Evolutionary conservation across 2,329 filamentous ascomycete species (phyloP).

Genomic region (Scytalidium sp.): DNA sequence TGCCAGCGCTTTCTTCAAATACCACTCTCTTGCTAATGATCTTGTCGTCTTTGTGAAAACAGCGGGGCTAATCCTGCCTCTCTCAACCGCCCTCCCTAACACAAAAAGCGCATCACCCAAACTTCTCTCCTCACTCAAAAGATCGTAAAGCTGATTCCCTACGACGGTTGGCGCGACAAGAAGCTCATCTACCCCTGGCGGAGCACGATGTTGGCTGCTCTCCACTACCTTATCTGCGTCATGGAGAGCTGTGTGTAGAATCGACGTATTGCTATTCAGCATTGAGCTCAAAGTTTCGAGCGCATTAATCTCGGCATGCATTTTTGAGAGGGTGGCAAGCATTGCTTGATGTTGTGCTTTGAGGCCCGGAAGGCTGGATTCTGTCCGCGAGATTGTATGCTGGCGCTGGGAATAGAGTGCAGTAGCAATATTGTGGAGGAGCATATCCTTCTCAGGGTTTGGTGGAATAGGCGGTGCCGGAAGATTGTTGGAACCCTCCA

Average conservation of each 20-base stretch:
- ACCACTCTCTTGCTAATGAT: slow-evolving; percentile 74
- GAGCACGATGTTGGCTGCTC: slow-evolving; percentile 63
- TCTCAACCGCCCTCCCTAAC: slow-evolving; percentile 70
- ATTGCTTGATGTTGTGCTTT: slow-evolving; percentile 78
- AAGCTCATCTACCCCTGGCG: slow-evolving; percentile 83
- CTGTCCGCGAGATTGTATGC: slow-evolving; percentile 67
- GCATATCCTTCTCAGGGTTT: slow-evolving; percentile 91
- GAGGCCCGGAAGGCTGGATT: slow-evolving; percentile 70
- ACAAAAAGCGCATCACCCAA: slow-evolving; percentile 86
- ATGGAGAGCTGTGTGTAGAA: slow-evolving; percentile 72
- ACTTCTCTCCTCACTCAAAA: slow-evolving; percentile 85
- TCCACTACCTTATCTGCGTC: slow-evolving; percentile 78
- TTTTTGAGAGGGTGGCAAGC: slow-evolving; percentile 60
- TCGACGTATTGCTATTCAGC: slow-evolving; percentile 72
- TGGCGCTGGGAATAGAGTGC: slow-evolving; percentile 68
- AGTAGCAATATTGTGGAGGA: slow-evolving; percentile 72
- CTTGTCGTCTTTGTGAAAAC: slow-evolving; percentile 78
- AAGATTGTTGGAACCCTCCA: slow-evolving; percentile 39
- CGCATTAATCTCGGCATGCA: slow-evolving; percentile 72
- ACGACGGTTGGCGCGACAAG: slow-evolving; percentile 93
- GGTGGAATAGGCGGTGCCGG: slow-evolving; percentile 85
- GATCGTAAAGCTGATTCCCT: slow-evolving; percentile 84
- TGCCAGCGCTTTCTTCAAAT: slow-evolving; percentile 76
- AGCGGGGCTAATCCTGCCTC: slow-evolving; percentile 66
- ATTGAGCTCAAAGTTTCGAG: slow-evolving; percentile 69